Base-by-base conservation (phyloP, 2,329 filamentous ascomycete genomes). In the Colletotrichum viniferum region DNA sequence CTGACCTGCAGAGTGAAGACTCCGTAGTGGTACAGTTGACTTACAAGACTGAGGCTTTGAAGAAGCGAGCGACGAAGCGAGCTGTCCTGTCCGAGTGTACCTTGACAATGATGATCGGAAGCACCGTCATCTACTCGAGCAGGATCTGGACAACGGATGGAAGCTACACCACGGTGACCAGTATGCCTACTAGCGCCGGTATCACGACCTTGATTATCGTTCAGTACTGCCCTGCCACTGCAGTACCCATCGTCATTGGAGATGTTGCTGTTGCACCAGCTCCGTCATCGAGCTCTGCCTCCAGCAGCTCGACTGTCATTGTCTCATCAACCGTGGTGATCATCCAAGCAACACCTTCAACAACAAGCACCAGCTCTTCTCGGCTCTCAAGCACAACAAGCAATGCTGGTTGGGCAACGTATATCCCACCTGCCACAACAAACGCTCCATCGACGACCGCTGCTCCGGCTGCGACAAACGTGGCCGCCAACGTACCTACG, bases 71-170 rank as follows among this genome's bases (percentile, higher is more conserved):
- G 61, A 0, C n/a, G 32, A 68, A 58, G 55, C 62, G 70, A 13
- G 70, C 70, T 18, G 34, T 61, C 1, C 71, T 73, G 16, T 62
- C 66, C 0, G 38, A 73, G 56, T 73, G 65, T 7, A 73, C 58
- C 18, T 36, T 70, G 30, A 69, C 56, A 0, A 70, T 73, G 55
- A 69, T 28, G 13, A 12, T 69, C 10, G 65, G 71, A 14, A 24
- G n/a, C 18, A 66, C 55, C 6, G 28, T 69, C 18, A 73, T 73
- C 38, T 69, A 70, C 5, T 34, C 55, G 9, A 62, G 30, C 58
- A 73, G 28, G 16, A 70, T 73, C 28, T 73, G 66, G 65, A 69
- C 71, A 18, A 69, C 71, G 12, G 71, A 69, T 30, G 71, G 71
- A 7, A 73, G 48, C 71, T 70, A 63, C 18, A 73, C 71, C 13